Evolutionary conservation across 257 asterid species (phyloP), one percentile per base, ranked within the genome.

Genomic region (Capsicum rhomboideum): DNA sequence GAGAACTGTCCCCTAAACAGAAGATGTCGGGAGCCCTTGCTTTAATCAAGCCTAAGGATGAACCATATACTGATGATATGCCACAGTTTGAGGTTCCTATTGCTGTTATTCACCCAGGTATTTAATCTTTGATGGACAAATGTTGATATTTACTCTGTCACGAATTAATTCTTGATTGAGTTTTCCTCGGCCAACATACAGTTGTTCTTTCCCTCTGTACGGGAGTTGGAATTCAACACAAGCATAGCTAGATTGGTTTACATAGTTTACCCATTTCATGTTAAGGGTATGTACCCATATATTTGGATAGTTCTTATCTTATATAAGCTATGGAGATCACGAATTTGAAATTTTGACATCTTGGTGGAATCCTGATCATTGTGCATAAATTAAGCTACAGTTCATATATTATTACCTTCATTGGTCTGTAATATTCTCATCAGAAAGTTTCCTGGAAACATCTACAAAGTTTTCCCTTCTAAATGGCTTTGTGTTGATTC

Each of bases 101-200:
- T 80, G 89, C 90, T 71, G 89, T 86, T 78, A 77, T 84, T 84
- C 85, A 75, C 85, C 89, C 93, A 88, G 99, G 99, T 94, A 87
- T 77, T 84, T 58, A 63, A 69, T 37, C 54, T 55, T 34, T 40
- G 42, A 28, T 23, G 67, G 14, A 8, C 61, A 28, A 8, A 50
- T 49, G 46, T 52, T 77, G 50, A 23, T 23, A 74, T 58, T 23
- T 86, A 46, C 58, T 13, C 12, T 14, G 63, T 58, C 50, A 79
- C 53, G 2, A 46, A 7, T 78, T 11, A 68, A 37, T 58, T 69
- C 46, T 69, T 10, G 13, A 52, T 67, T 49, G 66, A 54, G 17
- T 42, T n/a, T 49, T 46, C 34, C 79, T 49, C 46, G 14, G 78
- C 44, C 50, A 67, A 40, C 72, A n/a, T 14, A 23, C 56, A 46